phyloP scores from a whole-genome alignment of 169 alveolate species.

The Sarcocystis neurona region DNA sequence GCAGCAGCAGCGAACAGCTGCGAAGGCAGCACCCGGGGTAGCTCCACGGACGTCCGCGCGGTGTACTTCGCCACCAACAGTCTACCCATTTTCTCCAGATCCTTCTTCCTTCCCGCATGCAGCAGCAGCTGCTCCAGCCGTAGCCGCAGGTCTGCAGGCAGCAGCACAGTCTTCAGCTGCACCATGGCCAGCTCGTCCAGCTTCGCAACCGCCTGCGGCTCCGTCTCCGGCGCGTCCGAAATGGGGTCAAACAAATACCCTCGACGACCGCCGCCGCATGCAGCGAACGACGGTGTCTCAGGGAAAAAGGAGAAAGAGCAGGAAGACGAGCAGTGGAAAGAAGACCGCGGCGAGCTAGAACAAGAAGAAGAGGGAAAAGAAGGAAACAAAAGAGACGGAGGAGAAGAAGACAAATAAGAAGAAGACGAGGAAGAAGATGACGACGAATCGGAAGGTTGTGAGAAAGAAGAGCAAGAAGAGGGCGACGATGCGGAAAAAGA shows the following conservation, averaged over 20 bases:
- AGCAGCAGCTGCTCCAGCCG: constrained; percentile 42
- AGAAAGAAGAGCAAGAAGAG: no score
- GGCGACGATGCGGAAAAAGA: no score
- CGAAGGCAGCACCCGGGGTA: constrained; percentile 82
- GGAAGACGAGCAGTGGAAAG: no score
- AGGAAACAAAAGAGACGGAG: no score
- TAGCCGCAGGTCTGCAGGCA: constrained; percentile 29
- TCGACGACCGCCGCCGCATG: constrained; percentile 16
- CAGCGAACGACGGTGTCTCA: no score
- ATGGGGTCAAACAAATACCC: constrained; percentile 56
- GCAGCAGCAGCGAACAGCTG: constrained; percentile 53
- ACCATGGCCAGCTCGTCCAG: constrained; percentile 49
- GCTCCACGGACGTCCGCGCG: constrained; percentile 79
- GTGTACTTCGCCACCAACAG: constrained; percentile 72
- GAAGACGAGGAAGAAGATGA: no score
- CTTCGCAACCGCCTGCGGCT: constrained; percentile 32
- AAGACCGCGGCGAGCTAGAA: no score
- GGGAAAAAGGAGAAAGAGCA: no score
- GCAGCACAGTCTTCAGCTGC: constrained; percentile 35
- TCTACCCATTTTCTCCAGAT: constrained; percentile 78
- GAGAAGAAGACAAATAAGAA: no score
- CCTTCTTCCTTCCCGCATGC: constrained; percentile 69
- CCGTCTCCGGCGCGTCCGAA: constrained; percentile 32
- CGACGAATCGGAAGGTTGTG: no score
- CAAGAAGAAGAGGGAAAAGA: no score